phyloP scores from a whole-genome alignment of 352 stramenopile species.

The Phytophthora agathidicida region DNA sequence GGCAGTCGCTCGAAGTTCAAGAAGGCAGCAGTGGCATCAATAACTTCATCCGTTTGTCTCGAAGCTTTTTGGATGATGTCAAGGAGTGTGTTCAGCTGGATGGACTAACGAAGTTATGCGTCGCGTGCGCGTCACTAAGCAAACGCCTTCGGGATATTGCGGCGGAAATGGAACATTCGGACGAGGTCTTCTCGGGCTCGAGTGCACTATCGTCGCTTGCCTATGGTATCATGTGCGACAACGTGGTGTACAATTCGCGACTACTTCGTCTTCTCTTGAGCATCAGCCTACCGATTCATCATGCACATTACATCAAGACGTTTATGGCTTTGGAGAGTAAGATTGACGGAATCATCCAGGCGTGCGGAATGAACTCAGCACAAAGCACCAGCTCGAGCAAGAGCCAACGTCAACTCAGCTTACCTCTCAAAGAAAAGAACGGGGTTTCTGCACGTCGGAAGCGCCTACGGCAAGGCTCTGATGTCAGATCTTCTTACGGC shows the following conservation, averaged over 20 bases:
- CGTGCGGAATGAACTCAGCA: constrained; percentile 38
- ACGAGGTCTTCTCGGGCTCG: constrained; percentile 1
- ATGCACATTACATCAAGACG: constrained; percentile 20
- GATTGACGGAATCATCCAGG: constrained; percentile 50
- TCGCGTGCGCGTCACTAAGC: constrained; percentile 43
- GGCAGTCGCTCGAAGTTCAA: neutral
- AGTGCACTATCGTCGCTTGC: constrained; percentile 30
- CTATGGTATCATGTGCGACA: constrained; percentile 66
- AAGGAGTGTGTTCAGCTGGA: constrained; percentile 32
- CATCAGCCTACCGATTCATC: constrained; percentile 41
- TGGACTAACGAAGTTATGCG: constrained; percentile 50
- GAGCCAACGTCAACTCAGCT: neutral
- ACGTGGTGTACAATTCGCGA: constrained; percentile 65
- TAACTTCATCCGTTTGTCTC: constrained; percentile 37
- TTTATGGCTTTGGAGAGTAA: constrained; percentile 40
- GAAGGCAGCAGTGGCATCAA: constrained; percentile 1
- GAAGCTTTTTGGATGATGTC: constrained; percentile 44
- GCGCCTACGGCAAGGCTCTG: constrained; percentile 38
- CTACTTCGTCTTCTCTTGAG: constrained; percentile 58
- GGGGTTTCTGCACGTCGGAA: constrained; percentile 19
- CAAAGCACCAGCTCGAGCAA: neutral
- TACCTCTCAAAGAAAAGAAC: constrained; percentile 3
- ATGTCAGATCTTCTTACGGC: constrained; percentile 22
- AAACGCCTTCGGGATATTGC: constrained; percentile 48
- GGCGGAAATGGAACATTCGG: constrained; percentile 13